These are phyloP conservation scores for Lentinus brumalis DNA, from an alignment of 768 basidiomycete species.

Conservation along the genomic window DNA sequence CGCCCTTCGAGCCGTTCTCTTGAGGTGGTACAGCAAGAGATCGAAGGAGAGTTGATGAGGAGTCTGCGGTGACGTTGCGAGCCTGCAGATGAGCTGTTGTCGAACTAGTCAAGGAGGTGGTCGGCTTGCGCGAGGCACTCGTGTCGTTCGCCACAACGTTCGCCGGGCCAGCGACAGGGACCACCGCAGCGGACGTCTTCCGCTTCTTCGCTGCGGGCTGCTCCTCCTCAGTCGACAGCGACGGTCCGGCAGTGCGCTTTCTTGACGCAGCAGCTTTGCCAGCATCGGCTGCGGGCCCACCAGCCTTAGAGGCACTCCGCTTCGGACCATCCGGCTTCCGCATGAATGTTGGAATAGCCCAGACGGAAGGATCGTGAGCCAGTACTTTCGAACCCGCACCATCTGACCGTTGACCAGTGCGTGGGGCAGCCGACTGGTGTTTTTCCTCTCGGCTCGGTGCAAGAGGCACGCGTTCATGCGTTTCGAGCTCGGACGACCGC, in stretches of 20 bases:
- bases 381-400: not conserved
- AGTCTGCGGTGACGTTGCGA: not conserved
- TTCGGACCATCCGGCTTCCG: not conserved
- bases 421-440: not conserved
- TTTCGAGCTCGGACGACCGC: not conserved
- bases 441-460: no score
- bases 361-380: slow-evolving; percentile 21
- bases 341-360: slow-evolving; percentile 22
- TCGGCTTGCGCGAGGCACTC: no score
- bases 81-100: not conserved
- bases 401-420: not conserved
- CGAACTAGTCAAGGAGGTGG: no score
- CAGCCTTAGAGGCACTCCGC: not conserved
- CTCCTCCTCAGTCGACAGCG: not conserved
- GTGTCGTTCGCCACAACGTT: no score
- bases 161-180: not conserved
- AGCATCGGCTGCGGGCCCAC: not conserved
- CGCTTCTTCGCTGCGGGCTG: slow-evolving; percentile 14
- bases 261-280: not conserved
- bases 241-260: not conserved
- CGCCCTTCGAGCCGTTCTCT: not conserved
- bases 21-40: no score
- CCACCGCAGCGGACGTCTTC: not conserved
- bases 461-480: not conserved
- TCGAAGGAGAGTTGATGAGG: not conserved